Conservation (phyloP, 202 grass and related monocot species). For the Zoysia matrella region DNA sequence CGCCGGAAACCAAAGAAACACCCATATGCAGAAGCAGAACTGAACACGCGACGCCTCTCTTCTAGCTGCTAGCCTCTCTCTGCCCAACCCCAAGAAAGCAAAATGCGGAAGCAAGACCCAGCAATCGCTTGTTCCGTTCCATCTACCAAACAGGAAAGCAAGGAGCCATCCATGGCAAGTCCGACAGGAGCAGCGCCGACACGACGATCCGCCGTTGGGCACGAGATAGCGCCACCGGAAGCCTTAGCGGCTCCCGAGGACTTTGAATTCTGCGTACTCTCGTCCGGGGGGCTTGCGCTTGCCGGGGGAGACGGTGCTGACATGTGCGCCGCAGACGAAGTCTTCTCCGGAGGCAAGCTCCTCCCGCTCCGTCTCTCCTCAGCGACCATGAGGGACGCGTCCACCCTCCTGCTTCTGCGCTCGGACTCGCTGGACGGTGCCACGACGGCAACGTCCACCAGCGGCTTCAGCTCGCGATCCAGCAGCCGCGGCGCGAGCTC, state of each 20-base stretch:
- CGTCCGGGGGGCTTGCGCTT: slow-evolving; percentile 33
- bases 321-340: slow-evolving; percentile 86
- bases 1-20: too few relatives aligned
- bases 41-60: neutral
- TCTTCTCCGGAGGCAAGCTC: slow-evolving; percentile 75
- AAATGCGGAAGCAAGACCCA: slow-evolving; percentile 28
- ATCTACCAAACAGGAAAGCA: slow-evolving; percentile 5
- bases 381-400: slow-evolving; percentile 34
- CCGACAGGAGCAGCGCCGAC: neutral
- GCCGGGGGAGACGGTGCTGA: slow-evolving; percentile 19
- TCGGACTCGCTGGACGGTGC: slow-evolving; percentile 41
- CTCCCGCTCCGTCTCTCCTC: slow-evolving; percentile 71
- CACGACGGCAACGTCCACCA: neutral
- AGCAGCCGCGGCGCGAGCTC: slow-evolving; percentile 63
- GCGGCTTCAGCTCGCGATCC: slow-evolving; percentile 48
- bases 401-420: slow-evolving; percentile 18
- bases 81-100: slow-evolving; percentile 7
- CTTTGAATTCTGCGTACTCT: slow-evolving; percentile 76
- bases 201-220: neutral
- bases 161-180: slow-evolving; percentile 17
- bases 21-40: neutral
- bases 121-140: neutral
- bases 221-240: neutral
- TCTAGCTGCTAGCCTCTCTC: neutral
- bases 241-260: slow-evolving; percentile 34